phyloP scores from a whole-genome alignment of 208 protist species.

The Leishmania gerbilli region DNA sequence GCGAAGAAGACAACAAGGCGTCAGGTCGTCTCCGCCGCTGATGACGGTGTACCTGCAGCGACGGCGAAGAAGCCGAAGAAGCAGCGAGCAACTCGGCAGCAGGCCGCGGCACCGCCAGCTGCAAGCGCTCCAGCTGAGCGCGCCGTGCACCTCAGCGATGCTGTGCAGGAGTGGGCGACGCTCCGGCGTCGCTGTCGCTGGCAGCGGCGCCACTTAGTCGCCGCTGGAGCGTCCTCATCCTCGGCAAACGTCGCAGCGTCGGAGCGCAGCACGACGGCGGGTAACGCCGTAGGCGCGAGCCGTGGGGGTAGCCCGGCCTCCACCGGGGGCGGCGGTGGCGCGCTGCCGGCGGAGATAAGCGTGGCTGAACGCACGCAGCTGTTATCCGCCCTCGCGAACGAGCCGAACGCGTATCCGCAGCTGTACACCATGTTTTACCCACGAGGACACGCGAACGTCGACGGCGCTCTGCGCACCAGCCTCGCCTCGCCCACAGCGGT shows the following conservation, averaged over 20 bases:
- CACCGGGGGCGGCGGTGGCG: not conserved
- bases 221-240: not conserved
- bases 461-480: not conserved
- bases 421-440: constrained; percentile 30
- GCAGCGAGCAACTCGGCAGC: not conserved
- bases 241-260: not conserved
- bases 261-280: not conserved
- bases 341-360: constrained; percentile 11
- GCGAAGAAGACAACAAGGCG: not conserved
- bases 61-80: not conserved
- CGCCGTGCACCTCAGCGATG: constrained; percentile 6
- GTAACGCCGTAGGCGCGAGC: not conserved
- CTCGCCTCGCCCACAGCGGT: not conserved
- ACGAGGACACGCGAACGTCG: constrained; percentile 3
- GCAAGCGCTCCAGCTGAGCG: not conserved
- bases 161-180: constrained; percentile 14
- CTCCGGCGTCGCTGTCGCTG: constrained; percentile 18
- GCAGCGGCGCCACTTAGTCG: not conserved
- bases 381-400: constrained; percentile 15
- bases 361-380: constrained; percentile 25
- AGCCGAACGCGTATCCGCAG: constrained; percentile 20
- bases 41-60: not conserved
- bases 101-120: too few relatives aligned
- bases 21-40: not conserved
- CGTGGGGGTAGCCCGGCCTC: not conserved